phyloP scores from a whole-genome alignment of 75 land plant species.

The Chamaecyparis obtusa region DNA sequence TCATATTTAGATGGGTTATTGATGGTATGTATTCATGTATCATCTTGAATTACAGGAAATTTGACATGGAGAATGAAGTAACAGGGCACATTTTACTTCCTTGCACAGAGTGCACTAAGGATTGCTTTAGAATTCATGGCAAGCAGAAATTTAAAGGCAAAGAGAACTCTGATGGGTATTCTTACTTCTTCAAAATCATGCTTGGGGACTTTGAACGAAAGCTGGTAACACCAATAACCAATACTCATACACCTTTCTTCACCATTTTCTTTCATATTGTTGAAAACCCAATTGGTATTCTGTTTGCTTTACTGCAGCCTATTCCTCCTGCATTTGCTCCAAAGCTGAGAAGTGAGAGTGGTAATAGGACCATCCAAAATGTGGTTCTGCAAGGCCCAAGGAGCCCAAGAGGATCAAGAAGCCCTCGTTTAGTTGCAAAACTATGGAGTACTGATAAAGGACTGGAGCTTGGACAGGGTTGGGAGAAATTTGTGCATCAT shows the following conservation, averaged over 20 bases:
- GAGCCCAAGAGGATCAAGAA: too few species aligned
- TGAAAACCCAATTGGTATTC: not conserved
- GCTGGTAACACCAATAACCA: not conserved
- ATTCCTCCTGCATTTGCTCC: too few species aligned
- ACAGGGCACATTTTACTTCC: not conserved
- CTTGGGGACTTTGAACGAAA: not conserved
- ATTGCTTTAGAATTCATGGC: not conserved
- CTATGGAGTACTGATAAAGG: not conserved
- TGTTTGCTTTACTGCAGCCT: not conserved
- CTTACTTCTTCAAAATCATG: constrained; percentile 7
- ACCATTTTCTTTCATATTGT: not conserved
- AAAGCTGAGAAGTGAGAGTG: not conserved
- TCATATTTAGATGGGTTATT: too few species aligned
- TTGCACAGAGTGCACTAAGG: not conserved
- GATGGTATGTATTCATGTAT: too few species aligned
- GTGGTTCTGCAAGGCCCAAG: not conserved
- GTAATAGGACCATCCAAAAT: not conserved
- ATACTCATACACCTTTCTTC: not conserved
- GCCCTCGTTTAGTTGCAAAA: not conserved
- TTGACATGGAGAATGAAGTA: too few species aligned
- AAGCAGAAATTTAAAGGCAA: not conserved
- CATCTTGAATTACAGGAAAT: too few species aligned
- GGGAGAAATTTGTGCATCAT: not conserved
- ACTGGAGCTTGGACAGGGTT: not conserved
- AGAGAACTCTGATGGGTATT: not conserved